These are phyloP conservation scores for Clarireedia paspali DNA, from an alignment of 2,329 filamentous ascomycete species.

Conservation along the genomic window DNA sequence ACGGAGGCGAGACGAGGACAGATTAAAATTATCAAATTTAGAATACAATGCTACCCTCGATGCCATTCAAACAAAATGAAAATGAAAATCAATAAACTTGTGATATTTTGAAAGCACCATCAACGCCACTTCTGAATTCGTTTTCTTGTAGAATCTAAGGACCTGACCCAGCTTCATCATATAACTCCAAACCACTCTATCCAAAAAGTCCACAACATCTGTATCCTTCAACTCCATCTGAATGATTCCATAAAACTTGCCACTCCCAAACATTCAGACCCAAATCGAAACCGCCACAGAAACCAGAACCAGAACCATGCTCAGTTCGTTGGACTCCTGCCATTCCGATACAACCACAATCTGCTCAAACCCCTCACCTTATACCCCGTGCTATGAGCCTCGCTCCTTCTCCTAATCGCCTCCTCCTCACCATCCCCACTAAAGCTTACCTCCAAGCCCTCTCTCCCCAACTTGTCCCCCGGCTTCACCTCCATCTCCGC, in stretches of 20 bases:
- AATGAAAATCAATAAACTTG: neutral
- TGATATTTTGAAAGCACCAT: too few species aligned
- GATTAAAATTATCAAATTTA: conserved; percentile 1
- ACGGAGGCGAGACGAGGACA: neutral
- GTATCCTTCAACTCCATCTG: neutral
- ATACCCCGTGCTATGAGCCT: conserved; percentile 24
- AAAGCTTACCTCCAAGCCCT: conserved; percentile 2
- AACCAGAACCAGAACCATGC: conserved; percentile 8
- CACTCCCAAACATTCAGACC: neutral
- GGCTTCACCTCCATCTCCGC: neutral
- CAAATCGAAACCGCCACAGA: neutral
- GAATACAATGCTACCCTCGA: conserved; percentile 8
- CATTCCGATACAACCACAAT: conserved; percentile 56
- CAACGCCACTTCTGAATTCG: too few species aligned
- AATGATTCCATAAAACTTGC: too few species aligned
- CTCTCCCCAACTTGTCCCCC: neutral
- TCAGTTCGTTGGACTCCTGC: conserved; percentile 37
- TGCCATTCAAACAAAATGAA: too few species aligned
- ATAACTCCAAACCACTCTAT: too few species aligned
- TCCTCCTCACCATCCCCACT: conserved; percentile 13
- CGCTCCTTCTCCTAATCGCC: neutral
- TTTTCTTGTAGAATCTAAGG: too few species aligned
- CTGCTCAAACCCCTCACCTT: conserved; percentile 54
- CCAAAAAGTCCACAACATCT: too few species aligned
- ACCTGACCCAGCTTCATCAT: too few species aligned